These are phyloP conservation scores for Turnera subulata DNA, from an alignment of 345 rosid species.

Conservation along the genomic window DNA sequence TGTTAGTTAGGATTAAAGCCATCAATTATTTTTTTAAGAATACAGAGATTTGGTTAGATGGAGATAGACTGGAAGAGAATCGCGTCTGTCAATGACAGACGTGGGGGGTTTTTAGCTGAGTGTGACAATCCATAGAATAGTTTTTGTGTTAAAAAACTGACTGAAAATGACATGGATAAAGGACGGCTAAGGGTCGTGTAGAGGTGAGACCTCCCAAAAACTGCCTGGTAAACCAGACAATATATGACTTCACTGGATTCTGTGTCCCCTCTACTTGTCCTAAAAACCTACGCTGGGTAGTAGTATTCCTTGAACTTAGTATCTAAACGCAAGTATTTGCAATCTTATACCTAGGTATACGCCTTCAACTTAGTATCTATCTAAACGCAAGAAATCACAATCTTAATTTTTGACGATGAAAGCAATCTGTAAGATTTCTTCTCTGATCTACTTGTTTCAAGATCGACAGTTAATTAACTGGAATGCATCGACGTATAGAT, in stretches of 20 bases:
- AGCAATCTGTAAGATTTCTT: no score
- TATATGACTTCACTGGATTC: slow-evolving; percentile 13
- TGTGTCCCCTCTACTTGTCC: slow-evolving; percentile 10
- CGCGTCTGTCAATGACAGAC: slow-evolving; percentile 21
- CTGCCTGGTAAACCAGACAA: slow-evolving; percentile 19
- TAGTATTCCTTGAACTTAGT: not conserved
- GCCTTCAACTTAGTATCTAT: no score
- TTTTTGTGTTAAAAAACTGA: not conserved
- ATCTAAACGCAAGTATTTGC: not conserved
- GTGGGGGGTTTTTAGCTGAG: slow-evolving; percentile 18
- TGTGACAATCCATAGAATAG: not conserved
- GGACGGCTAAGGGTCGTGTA: slow-evolving; percentile 16
- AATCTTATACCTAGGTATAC: no score
- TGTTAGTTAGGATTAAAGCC: slow-evolving; percentile 9
- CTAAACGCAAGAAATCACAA: no score
- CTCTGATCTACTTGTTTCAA: no score
- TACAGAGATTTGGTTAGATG: slow-evolving; percentile 19
- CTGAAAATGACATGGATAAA: not conserved
- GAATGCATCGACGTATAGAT: no score
- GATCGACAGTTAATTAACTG: no score
- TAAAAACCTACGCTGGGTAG: slow-evolving; percentile 10
- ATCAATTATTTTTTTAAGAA: slow-evolving; percentile 3
- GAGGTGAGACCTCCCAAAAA: slow-evolving; percentile 14
- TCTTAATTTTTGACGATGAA: no score
- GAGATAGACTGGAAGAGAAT: slow-evolving; percentile 12